phyloP scores from a whole-genome alignment of 2,329 filamentous ascomycete genomes.

The Aspergillus versicolor region DNA sequence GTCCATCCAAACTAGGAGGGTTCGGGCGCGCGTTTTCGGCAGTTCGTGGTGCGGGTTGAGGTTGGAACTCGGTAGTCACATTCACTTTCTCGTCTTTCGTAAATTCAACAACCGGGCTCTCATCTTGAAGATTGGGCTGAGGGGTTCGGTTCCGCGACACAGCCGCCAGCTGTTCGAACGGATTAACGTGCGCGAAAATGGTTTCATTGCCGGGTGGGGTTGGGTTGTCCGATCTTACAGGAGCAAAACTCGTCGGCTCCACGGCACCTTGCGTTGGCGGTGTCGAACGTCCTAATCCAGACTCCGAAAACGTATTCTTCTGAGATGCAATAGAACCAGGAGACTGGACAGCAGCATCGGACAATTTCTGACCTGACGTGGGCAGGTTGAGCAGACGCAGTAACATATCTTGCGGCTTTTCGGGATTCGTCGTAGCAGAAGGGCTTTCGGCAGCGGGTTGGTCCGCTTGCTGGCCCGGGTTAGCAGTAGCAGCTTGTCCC shows the following conservation, averaged over 20 bases:
- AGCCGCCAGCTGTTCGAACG: constrained; percentile 68
- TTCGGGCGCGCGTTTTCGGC: constrained; percentile 16
- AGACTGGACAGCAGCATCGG: constrained; percentile 36
- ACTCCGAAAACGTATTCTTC: constrained; percentile 25
- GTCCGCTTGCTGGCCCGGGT: constrained; percentile 26
- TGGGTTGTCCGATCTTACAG: constrained; percentile 33
- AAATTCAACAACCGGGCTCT: constrained; percentile 39
- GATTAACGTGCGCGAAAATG: constrained; percentile 70
- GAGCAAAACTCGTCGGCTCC: constrained; percentile 17
- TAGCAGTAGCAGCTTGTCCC: constrained; percentile 22
- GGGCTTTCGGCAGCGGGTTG: constrained; percentile 21
- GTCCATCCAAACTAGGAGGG: constrained; percentile 28
- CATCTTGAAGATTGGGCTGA: constrained; percentile 44
- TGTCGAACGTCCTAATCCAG: constrained; percentile 4
- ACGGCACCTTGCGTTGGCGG: constrained; percentile 14
- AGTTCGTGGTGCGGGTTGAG: constrained; percentile 12
- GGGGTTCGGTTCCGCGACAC: constrained; percentile 61
- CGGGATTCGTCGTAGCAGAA: constrained; percentile 43
- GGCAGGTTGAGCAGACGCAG: constrained; percentile 81
- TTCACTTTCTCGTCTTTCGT: constrained; percentile 23
- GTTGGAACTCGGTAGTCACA: constrained; percentile 22
- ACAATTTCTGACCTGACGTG: constrained; percentile 40
- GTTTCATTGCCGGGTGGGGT: constrained; percentile 37
- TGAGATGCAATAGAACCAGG: constrained; percentile 40
- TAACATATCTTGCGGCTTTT: constrained; percentile 80